Base-by-base conservation (phyloP, 164 flowering plant species). In the Macadamia tetraphylla region DNA sequence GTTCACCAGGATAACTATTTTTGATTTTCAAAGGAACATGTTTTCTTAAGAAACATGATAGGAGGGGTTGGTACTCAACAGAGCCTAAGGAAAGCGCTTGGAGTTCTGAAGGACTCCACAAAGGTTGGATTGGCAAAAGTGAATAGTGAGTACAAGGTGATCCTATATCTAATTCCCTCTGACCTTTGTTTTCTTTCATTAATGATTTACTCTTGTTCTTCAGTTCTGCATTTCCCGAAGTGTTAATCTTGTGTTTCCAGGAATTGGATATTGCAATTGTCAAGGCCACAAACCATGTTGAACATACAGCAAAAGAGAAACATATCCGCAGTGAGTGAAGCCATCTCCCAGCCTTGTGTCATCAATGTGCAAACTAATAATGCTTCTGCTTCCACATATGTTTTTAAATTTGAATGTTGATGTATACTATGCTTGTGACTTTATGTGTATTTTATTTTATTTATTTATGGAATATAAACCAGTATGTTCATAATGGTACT, bases 261-360 rank as follows among this genome's bases (percentile, higher is more conserved):
- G 84, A 70, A 9, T 65, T 87, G 68, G 88, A 84, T 70, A 68
- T 87, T 73, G 87, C 92, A 4, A 82, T 86, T 60, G 84, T 86
- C 9, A 84, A 81, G 76, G 87, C 89, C 43, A 86, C 92, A 63
- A 88, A 84, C 74, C 92, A 84, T 71, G 80, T 76, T 57, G 88
- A 86, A 58, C 61, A 55, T 9, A 64, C 73, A 30, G 81, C 92
- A 7, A 88, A 88, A 71, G 92, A 86, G 73, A 86, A 81, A 70
- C 88, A 85, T 56, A 76, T 88, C 29, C 66, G 67, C 57, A 75
- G 92, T 86, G 65, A 73, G 85, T 70, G 44, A 15, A 60, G 14
- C 11, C 63, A 69, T 13, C 53, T 46, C 44, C 40, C 12, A 18
- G 5, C 6, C n/a, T 55, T 13, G 7, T 35, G 40, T 44, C 18